Percentiles rank a stretch among this genome's conserved stretches.
phyloP scores from a whole-genome alignment of 1,284 basidiomycete genomes.

The Termitomyces sp. region DNA sequence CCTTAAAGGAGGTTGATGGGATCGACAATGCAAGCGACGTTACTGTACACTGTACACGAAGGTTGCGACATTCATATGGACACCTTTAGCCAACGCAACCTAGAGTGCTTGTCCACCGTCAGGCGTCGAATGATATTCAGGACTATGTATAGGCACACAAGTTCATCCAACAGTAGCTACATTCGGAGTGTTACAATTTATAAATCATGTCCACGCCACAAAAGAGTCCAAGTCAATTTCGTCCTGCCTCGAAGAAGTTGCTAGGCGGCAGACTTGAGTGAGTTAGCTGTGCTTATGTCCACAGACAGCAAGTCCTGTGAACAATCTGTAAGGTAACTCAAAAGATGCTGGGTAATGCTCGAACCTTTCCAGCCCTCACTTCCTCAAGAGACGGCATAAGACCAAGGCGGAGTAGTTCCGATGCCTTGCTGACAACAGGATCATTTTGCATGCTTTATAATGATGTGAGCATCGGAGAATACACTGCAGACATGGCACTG shows the following conservation, averaged over 20 bases:
- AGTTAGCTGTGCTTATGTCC: conserved; percentile 32
- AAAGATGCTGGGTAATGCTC: neutral
- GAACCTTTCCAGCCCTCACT: conserved; percentile 62
- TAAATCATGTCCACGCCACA: neutral
- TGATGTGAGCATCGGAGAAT: neutral
- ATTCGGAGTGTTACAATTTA: neutral
- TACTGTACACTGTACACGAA: too few species aligned
- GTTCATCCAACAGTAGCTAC: too few species aligned
- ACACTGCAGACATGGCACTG: conserved; percentile 9
- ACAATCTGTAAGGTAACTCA: neutral
- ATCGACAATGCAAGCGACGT: too few species aligned
- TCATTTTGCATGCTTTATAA: conserved; percentile 70
- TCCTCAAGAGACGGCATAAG: conserved; percentile 81
- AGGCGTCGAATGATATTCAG: too few species aligned
- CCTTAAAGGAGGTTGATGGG: too few species aligned
- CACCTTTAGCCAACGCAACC: too few species aligned
- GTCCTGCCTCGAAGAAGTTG: neutral
- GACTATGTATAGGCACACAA: too few species aligned
- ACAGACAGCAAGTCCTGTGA: conserved; percentile 39
- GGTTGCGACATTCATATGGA: too few species aligned
- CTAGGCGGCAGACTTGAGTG: conserved; percentile 17
- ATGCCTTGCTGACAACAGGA: conserved; percentile 76
- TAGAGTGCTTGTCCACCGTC: too few species aligned
- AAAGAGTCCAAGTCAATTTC: neutral
- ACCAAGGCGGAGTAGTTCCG: conserved; percentile 75